Evolutionary conservation across 2,329 filamentous ascomycete genomes (phyloP).

Genomic region (Berkeleyomyces basicola): DNA sequence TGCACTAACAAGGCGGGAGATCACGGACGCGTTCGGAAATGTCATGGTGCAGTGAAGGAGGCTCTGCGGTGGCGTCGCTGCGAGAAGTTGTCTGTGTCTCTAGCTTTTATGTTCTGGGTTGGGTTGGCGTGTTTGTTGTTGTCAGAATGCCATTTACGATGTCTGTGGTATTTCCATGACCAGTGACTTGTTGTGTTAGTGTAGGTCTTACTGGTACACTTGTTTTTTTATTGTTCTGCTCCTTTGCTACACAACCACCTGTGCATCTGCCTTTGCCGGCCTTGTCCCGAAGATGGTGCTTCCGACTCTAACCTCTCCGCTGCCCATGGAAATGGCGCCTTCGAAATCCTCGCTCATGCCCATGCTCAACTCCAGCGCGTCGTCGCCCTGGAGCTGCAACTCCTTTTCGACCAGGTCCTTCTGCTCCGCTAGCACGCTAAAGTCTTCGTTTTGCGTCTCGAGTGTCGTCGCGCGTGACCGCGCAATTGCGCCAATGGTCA

Average conservation of each 20-base stretch:
- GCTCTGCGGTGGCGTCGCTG: background rate
- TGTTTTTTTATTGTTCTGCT: background rate
- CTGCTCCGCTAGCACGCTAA: constrained; percentile 49
- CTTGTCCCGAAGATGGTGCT: constrained; percentile 86
- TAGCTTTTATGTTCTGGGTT: background rate
- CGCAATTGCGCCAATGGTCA: constrained; percentile 96
- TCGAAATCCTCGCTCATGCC: constrained; percentile 97
- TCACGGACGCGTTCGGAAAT: constrained; percentile 38
- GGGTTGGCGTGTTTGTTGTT: background rate
- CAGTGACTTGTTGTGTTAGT: background rate
- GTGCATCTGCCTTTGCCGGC: constrained; percentile 63
- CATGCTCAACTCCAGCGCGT: constrained; percentile 78
- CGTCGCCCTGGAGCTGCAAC: constrained; percentile 23
- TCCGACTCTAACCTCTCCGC: constrained; percentile 77
- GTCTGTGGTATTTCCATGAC: background rate
- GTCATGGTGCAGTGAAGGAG: constrained; percentile 31
- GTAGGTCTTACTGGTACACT: background rate
- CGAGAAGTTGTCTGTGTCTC: background rate
- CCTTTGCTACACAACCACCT: constrained; percentile 34
- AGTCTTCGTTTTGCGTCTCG: constrained; percentile 86
- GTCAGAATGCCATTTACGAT: background rate
- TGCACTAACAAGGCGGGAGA: constrained; percentile 31
- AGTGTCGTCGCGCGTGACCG: constrained; percentile 55
- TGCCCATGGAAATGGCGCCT: constrained; percentile 67
- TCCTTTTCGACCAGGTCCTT: constrained; percentile 50